Evolutionary conservation across 2,329 filamentous ascomycete genomes (phyloP).

Genomic region (Sphaerulina vaccinii): DNA sequence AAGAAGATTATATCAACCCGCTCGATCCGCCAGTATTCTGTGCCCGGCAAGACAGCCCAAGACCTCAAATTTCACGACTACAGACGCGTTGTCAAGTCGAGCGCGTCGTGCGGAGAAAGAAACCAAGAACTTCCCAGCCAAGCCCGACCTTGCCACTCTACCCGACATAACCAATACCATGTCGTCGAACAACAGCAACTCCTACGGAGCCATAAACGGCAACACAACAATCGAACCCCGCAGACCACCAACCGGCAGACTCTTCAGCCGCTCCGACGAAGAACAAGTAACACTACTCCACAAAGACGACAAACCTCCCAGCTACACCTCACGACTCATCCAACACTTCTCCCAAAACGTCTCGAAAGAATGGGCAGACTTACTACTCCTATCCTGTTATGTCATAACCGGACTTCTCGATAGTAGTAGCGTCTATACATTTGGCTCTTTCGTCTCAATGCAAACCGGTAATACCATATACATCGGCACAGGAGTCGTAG

Average conservation of each 20-base stretch:
- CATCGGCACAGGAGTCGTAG: slow-evolving; percentile 68
- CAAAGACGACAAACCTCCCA: slow-evolving; percentile 4
- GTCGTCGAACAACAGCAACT: slow-evolving; percentile 20
- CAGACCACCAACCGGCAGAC: slow-evolving; percentile 10
- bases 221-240: slow-evolving; percentile 15
- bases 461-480: slow-evolving; percentile 81
- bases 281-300: slow-evolving; percentile 23
- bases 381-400: slow-evolving; percentile 70
- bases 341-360: slow-evolving; percentile 51
- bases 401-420: slow-evolving; percentile 75
- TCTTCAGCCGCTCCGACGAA: slow-evolving; percentile 20
- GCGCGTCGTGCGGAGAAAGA: neutral
- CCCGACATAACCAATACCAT: slow-evolving; percentile 15
- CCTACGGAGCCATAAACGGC: too few species aligned
- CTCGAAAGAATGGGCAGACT: slow-evolving; percentile 62
- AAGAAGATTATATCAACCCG: slow-evolving; percentile 5
- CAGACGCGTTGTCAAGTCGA: neutral
- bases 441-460: slow-evolving; percentile 81
- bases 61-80: neutral
- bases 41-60: neutral
- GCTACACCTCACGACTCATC: slow-evolving; percentile 13
- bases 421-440: slow-evolving; percentile 72
- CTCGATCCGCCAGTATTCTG: neutral
- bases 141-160: slow-evolving; percentile 14
- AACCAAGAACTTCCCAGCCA: neutral